Evolutionary conservation across 371 early-diverging fungal genomes (phyloP).

Genomic region (Actinomucor elegans): DNA sequence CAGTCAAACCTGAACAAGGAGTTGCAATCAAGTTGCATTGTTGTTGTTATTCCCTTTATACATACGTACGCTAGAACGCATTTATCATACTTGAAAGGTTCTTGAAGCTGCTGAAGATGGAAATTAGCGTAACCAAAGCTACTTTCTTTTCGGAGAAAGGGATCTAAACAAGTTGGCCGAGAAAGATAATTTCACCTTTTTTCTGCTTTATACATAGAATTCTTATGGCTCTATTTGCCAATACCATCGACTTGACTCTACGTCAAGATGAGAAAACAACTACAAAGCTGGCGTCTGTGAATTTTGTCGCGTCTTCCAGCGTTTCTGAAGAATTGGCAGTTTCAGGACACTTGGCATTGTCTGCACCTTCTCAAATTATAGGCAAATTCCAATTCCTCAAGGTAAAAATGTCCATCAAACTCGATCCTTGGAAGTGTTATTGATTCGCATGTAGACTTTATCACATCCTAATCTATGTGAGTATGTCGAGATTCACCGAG

Average conservation of each 20-base stretch:
- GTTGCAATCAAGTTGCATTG: too few relatives aligned
- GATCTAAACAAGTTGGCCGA: too few relatives aligned
- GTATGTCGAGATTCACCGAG: constrained; percentile 62
- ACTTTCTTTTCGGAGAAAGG: neutral
- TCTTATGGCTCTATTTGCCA: constrained; percentile 44
- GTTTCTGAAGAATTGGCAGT: constrained; percentile 42
- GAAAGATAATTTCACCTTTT: neutral
- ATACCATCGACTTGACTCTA: constrained; percentile 27
- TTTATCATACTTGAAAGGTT: too few relatives aligned
- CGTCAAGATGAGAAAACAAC: constrained; percentile 19
- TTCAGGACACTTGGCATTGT: constrained; percentile 49
- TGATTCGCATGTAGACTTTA: constrained; percentile 43
- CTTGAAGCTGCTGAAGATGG: too few relatives aligned
- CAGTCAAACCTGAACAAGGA: too few relatives aligned
- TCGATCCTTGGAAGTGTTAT: too few relatives aligned
- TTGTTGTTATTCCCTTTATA: too few relatives aligned
- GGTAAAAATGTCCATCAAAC: too few relatives aligned
- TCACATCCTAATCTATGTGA: constrained; percentile 56
- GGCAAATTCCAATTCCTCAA: constrained; percentile 61
- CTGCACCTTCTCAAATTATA: constrained; percentile 59
- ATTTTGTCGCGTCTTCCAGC: constrained; percentile 45
- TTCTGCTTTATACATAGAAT: neutral
- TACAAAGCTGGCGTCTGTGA: constrained; percentile 40
- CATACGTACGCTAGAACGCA: too few relatives aligned
- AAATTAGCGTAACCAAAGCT: too few relatives aligned